These are phyloP conservation scores for Xylaria castorea DNA, from an alignment of 495 filamentous ascomycete genomes.

Conservation along the genomic window DNA sequence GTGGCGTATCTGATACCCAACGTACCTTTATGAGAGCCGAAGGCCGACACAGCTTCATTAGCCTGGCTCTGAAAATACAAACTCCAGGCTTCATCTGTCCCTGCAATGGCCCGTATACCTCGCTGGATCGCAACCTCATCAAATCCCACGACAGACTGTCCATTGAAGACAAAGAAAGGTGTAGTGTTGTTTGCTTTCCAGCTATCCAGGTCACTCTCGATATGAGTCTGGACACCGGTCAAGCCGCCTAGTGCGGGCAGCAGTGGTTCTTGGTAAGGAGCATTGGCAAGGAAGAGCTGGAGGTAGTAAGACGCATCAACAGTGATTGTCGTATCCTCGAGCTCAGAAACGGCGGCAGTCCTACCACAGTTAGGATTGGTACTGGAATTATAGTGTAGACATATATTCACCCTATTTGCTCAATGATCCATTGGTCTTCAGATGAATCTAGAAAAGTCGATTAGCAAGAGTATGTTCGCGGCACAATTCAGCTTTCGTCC, in stretches of 20 bases:
- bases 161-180: conserved; percentile 89
- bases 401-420: conserved; percentile 49
- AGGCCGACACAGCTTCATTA: conserved; percentile 77
- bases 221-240: conserved; percentile 74
- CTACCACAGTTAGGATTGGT: conserved; percentile 35
- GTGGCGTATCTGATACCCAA: neutral
- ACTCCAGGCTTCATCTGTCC: conserved; percentile 74
- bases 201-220: conserved; percentile 74
- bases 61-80: conserved; percentile 83
- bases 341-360: conserved; percentile 46
- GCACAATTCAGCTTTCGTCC: conserved; percentile 8
- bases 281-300: conserved; percentile 70
- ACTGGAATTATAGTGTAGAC: neutral
- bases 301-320: conserved; percentile 94
- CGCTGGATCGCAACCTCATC: conserved; percentile 59
- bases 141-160: conserved; percentile 75
- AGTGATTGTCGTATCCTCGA: conserved; percentile 76
- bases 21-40: conserved; percentile 78
- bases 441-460: conserved; percentile 40
- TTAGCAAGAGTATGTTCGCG: conserved; percentile 9
- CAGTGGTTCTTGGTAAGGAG: conserved; percentile 79
- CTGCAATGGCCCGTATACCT: conserved; percentile 56
- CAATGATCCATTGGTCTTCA: conserved; percentile 55
- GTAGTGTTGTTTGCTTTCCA: conserved; percentile 69
- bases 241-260: conserved; percentile 88